Evolutionary conservation across 139 green algal genomes (phyloP).

Genomic region (Nannochloris sp.): DNA sequence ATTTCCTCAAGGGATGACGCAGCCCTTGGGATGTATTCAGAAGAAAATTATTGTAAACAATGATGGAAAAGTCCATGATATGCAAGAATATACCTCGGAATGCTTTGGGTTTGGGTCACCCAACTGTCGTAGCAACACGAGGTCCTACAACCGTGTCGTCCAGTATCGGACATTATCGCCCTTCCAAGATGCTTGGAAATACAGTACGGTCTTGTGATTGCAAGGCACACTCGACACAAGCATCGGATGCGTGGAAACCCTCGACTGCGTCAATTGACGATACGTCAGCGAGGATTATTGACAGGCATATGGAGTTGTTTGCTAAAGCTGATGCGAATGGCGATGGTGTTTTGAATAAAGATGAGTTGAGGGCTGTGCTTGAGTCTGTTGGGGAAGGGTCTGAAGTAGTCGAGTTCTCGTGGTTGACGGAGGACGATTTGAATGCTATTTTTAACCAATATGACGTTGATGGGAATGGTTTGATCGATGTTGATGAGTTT

Average conservation of each 20-base stretch:
- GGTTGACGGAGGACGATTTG: constrained; percentile 22
- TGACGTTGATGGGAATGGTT: constrained; percentile 14
- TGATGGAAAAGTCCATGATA: too few species aligned
- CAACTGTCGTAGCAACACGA: too few species aligned
- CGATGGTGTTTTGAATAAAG: constrained; percentile 17
- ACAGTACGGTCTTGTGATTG: not conserved
- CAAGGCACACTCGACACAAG: not conserved
- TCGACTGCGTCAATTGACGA: constrained; percentile 3
- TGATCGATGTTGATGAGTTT: constrained; percentile 21
- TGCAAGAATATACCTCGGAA: too few species aligned
- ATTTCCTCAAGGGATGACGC: too few species aligned
- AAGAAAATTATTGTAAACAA: too few species aligned
- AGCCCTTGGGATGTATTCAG: too few species aligned
- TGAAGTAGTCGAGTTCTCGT: constrained; percentile 1
- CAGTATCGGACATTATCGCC: too few species aligned
- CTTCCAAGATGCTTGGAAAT: too few species aligned
- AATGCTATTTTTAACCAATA: constrained; percentile 18
- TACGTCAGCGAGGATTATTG: not conserved
- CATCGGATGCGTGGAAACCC: constrained; percentile 17
- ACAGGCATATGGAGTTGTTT: constrained; percentile 2
- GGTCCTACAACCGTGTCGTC: too few species aligned
- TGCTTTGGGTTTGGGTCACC: too few species aligned
- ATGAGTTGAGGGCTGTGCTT: constrained; percentile 17
- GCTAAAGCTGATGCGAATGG: constrained; percentile 2
- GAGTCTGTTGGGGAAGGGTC: constrained; percentile 20